phyloP scores from a whole-genome alignment of 768 basidiomycete genomes.

The Suillus spraguei region DNA sequence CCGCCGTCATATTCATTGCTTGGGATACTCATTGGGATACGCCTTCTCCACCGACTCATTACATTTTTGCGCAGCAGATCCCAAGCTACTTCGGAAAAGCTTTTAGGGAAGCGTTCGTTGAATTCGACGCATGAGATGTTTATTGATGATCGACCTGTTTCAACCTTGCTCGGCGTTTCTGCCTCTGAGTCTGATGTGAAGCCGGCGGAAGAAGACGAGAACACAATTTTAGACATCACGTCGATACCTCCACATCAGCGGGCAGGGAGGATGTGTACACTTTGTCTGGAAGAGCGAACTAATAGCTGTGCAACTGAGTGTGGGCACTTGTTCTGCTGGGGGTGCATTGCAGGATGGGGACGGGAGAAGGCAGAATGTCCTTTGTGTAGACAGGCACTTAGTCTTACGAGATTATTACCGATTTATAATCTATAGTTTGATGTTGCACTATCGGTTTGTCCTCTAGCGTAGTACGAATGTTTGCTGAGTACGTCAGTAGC shows the following conservation, averaged over 20 bases:
- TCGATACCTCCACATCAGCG: conserved; percentile 54
- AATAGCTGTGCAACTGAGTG: conserved; percentile 85
- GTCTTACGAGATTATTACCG: conserved; percentile 69
- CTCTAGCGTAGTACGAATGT: not conserved
- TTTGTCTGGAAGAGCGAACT: conserved; percentile 85
- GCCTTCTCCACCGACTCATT: conserved; percentile 65
- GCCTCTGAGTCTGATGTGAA: conserved; percentile 56
- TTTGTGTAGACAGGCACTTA: conserved; percentile 77
- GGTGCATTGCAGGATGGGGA: conserved; percentile 87
- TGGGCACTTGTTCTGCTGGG: conserved; percentile 90
- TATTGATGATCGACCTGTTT: conserved; percentile 65
- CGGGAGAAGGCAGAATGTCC: conserved; percentile 91
- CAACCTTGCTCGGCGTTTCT: conserved; percentile 51
- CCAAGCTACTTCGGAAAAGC: conserved; percentile 27
- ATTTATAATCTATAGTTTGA: conserved; percentile 76
- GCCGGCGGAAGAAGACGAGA: conserved; percentile 69
- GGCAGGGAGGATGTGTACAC: conserved; percentile 71
- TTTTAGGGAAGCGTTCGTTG: conserved; percentile 36
- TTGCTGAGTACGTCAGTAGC: conserved; percentile 6
- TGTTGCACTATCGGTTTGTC: not conserved
- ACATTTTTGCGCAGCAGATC: conserved; percentile 41
- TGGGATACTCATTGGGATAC: conserved; percentile 68
- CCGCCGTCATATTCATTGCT: conserved; percentile 89
- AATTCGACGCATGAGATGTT: conserved; percentile 40
- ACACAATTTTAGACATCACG: conserved; percentile 64